Conservation (phyloP, 2,329 filamentous ascomycete genomes). For the Colletotrichum higginsianum region DNA sequence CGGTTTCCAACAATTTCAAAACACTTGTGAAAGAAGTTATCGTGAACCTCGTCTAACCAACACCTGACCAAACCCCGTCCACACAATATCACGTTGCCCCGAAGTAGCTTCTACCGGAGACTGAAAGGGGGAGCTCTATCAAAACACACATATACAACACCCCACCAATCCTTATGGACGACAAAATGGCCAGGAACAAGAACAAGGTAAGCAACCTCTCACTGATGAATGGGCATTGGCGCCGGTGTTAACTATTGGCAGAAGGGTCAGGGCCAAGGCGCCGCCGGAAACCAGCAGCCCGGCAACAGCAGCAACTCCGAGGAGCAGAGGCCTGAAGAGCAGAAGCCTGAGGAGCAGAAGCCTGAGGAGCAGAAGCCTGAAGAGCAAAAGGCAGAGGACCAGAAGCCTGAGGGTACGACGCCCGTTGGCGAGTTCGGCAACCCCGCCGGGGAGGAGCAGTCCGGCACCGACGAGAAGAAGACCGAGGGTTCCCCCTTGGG, state of each 20-base stretch:
- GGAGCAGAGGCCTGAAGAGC: slow-evolving; percentile 18
- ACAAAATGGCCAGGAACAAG: slow-evolving; percentile 42
- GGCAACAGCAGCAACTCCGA: slow-evolving; percentile 35
- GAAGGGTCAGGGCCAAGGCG: slow-evolving; percentile 24
- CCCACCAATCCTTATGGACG: slow-evolving; percentile 26
- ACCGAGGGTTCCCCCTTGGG: slow-evolving; percentile 1
- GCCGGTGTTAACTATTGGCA: background rate
- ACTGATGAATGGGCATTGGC: too few species aligned
- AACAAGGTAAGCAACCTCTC: slow-evolving; percentile 34
- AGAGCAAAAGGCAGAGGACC: slow-evolving; percentile 22
- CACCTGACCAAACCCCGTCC: background rate
- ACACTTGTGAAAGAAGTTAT: background rate
- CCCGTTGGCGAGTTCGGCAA: slow-evolving; percentile 37
- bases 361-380: slow-evolving; percentile 11
- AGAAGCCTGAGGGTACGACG: slow-evolving; percentile 36
- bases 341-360: background rate
- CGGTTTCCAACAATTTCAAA: background rate
- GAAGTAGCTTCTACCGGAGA: background rate
- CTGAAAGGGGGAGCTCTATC: background rate
- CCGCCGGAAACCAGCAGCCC: slow-evolving; percentile 17
- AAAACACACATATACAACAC: background rate
- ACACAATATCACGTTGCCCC: background rate
- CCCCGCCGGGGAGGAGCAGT: slow-evolving; percentile 15
- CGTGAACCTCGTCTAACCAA: background rate
- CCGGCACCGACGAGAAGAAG: slow-evolving; percentile 24